Evolutionary conservation across 2,329 filamentous ascomycete species (phyloP).

Genomic region (Bisporella sp.): DNA sequence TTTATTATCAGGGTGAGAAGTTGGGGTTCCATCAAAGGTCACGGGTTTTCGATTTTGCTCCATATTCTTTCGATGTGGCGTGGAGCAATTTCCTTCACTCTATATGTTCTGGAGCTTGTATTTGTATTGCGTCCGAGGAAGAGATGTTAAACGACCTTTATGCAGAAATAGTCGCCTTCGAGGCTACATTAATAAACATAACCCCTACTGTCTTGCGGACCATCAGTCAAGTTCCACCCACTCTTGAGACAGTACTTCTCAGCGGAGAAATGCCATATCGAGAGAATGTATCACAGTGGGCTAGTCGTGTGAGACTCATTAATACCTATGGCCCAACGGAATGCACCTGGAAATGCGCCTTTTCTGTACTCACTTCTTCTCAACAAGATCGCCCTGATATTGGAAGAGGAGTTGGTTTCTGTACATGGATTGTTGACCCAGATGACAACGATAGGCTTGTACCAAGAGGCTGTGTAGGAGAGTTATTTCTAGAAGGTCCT

Average conservation of each 20-base stretch:
- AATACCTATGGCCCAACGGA: conserved; percentile 61
- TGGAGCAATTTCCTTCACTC: conserved; percentile 25
- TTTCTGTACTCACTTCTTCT: neutral
- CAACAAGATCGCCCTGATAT: neutral
- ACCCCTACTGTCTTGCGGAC: conserved; percentile 22
- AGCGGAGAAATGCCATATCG: conserved; percentile 28
- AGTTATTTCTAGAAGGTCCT: conserved; percentile 34
- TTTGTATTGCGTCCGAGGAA: conserved; percentile 33
- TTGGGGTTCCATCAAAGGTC: conserved; percentile 15
- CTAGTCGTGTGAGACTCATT: conserved; percentile 27
- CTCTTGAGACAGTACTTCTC: conserved; percentile 16
- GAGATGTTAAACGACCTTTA: conserved; percentile 30
- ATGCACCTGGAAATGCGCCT: neutral
- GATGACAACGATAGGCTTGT: conserved; percentile 10
- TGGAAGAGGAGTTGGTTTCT: neutral
- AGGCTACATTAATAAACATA: conserved; percentile 16
- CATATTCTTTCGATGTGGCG: conserved; percentile 28
- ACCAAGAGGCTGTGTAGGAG: conserved; percentile 17
- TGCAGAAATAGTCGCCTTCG: conserved; percentile 15
- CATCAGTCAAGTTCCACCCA: conserved; percentile 12
- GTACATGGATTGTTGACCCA: conserved; percentile 30
- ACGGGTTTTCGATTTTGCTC: conserved; percentile 11
- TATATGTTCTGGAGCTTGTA: conserved; percentile 29
- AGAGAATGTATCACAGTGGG: conserved; percentile 31
- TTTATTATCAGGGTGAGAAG: conserved; percentile 24